Conservation (phyloP, 129 eudicot species). For the Artemisia argyi region DNA sequence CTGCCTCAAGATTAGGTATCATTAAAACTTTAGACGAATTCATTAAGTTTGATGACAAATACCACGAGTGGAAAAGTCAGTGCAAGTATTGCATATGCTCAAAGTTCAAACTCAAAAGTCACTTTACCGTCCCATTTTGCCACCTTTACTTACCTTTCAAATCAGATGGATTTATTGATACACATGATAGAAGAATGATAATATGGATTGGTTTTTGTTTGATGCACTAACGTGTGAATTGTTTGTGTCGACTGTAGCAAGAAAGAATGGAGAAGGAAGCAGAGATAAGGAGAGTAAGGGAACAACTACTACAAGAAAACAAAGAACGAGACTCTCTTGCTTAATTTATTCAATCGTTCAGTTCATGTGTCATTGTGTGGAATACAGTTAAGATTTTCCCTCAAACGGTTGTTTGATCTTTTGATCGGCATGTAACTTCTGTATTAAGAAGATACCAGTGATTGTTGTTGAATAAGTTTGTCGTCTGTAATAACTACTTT, state of each 20-base stretch:
- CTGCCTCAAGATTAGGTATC: background rate
- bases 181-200: too few species aligned
- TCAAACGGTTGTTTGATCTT: constrained; percentile 21
- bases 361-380: constrained; percentile 10
- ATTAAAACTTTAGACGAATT: background rate
- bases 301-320: constrained; percentile 53
- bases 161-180: too few species aligned
- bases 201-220: too few species aligned
- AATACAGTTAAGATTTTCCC: constrained; percentile 16
- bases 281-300: constrained; percentile 69
- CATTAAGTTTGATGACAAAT: background rate
- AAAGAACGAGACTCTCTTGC: constrained; percentile 58
- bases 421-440: constrained; percentile 23
- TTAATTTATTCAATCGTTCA: constrained; percentile 26
- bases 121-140: too few species aligned
- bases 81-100: too few species aligned
- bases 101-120: too few species aligned
- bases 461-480: too few species aligned
- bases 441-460: constrained; percentile 5
- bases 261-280: constrained; percentile 77
- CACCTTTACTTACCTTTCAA: too few species aligned
- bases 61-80: too few species aligned
- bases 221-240: background rate
- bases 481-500: background rate
- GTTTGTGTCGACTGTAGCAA: constrained; percentile 33